phyloP scores from a whole-genome alignment of 2,329 filamentous ascomycete genomes.

The Nothophoma quercina region DNA sequence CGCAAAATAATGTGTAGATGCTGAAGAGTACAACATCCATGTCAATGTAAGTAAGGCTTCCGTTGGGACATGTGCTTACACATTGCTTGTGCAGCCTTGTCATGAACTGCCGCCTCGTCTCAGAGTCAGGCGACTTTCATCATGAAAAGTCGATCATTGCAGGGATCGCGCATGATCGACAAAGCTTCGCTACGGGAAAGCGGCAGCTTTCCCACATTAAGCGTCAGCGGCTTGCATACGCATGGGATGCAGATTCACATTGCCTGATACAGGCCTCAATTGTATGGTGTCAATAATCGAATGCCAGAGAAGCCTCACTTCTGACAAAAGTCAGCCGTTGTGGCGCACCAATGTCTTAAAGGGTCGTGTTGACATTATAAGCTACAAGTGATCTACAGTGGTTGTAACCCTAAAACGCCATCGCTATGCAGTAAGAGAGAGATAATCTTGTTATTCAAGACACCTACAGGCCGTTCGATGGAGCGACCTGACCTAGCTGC shows the following conservation, averaged over 20 bases:
- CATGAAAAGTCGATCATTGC: constrained; percentile 7
- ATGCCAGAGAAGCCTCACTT: too few species aligned
- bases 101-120: constrained; percentile 5
- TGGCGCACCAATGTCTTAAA: too few species aligned
- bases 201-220: constrained; percentile 3
- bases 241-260: background rate
- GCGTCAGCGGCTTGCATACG: background rate
- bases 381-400: background rate
- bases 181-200: constrained; percentile 1
- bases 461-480: constrained; percentile 2
- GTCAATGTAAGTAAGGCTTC: background rate
- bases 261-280: too few species aligned
- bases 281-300: background rate
- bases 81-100: constrained; percentile 4
- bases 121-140: constrained; percentile 12
- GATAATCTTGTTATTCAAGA: background rate
- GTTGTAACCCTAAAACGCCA: constrained; percentile 27
- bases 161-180: constrained; percentile 7
- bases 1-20: background rate
- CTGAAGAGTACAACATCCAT: background rate
- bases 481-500: constrained; percentile 53
- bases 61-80: background rate
- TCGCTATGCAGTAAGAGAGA: constrained; percentile 43
- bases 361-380: too few species aligned
- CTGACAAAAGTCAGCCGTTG: too few species aligned